Percentiles rank a stretch among this genome's conserved stretches.
Conservation (phyloP, 805 yeast species). For the Candida yuanshanica region DNA sequence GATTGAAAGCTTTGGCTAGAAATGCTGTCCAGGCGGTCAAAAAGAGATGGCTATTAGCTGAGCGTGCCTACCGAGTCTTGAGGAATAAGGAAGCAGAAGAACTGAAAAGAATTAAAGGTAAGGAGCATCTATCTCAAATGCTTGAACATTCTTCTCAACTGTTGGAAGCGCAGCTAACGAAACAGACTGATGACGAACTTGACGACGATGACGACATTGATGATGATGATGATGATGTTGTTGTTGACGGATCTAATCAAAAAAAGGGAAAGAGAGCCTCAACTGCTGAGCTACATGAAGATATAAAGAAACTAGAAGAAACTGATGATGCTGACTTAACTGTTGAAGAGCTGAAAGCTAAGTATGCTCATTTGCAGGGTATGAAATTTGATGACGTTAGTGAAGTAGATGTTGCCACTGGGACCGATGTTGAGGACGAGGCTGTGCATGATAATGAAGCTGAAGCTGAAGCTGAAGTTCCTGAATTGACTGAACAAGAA, state of each 20-base stretch:
- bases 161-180: constrained; percentile 74
- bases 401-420: constrained; percentile 20
- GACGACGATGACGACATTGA: constrained; percentile 18
- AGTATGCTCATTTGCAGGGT: constrained; percentile 22
- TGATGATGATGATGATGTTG: constrained; percentile 28
- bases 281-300: neutral
- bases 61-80: constrained; percentile 66
- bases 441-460: constrained; percentile 18
- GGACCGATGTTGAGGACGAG: constrained; percentile 14
- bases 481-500: constrained; percentile 17
- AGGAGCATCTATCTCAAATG: constrained; percentile 81
- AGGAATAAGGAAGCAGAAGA: constrained; percentile 78
- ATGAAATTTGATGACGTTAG: constrained; percentile 24
- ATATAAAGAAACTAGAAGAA: constrained; percentile 5
- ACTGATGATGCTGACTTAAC: constrained; percentile 25
- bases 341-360: constrained; percentile 23
- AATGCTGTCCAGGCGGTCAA: constrained; percentile 78
- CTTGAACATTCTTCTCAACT: constrained; percentile 87
- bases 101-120: constrained; percentile 72
- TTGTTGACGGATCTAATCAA: constrained; percentile 2
- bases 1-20: constrained; percentile 65
- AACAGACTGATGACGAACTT: constrained; percentile 25
- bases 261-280: neutral
- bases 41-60: constrained; percentile 87
- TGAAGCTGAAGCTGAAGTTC: constrained; percentile 20